These are phyloP conservation scores for Leccinum rimulosum DNA, from an alignment of 768 basidiomycete genomes.

Conservation along the genomic window DNA sequence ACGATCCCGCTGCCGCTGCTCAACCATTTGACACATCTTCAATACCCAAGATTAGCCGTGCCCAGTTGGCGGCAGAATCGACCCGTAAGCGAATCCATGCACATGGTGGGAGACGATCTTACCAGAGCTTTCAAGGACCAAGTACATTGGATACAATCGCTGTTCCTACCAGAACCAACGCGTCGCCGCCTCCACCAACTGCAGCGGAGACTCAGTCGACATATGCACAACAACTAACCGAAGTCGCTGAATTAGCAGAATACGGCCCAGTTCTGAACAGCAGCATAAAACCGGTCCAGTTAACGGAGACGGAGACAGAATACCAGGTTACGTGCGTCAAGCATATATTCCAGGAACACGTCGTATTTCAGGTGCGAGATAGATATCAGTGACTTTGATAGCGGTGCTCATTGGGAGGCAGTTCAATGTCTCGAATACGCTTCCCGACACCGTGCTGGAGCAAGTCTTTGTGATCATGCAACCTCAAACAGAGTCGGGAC, in stretches of 20 bases:
- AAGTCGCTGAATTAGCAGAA: conserved; percentile 78
- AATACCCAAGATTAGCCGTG: conserved; percentile 92
- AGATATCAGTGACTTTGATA: not conserved
- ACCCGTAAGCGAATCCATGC: conserved; percentile 56
- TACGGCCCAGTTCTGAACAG: conserved; percentile 91
- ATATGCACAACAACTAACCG: conserved; percentile 81
- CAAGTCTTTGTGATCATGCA: conserved; percentile 93
- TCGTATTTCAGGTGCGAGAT: conserved; percentile 88
- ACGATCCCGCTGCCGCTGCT: conserved; percentile 67
- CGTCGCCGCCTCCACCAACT: conserved; percentile 70
- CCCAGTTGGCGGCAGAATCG: conserved; percentile 85
- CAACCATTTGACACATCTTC: conserved; percentile 80
- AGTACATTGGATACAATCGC: conserved; percentile 85
- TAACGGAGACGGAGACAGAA: conserved; percentile 97
- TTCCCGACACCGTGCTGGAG: conserved; percentile 93
- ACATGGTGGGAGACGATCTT: conserved; percentile 10
- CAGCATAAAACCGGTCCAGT: conserved; percentile 69
- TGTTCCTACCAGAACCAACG: conserved; percentile 58
- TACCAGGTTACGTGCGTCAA: conserved; percentile 97
- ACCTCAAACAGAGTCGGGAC: conserved; percentile 64
- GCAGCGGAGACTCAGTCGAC: conserved; percentile 86
- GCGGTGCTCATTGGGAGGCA: conserved; percentile 32
- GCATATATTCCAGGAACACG: conserved; percentile 91
- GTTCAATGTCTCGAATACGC: conserved; percentile 98
- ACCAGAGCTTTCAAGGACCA: conserved; percentile 52